Evolutionary conservation across 805 yeast genomes (phyloP), one percentile per base, ranked within the genome.

Genomic region (Zygosaccharomyces pseudorouxii): DNA sequence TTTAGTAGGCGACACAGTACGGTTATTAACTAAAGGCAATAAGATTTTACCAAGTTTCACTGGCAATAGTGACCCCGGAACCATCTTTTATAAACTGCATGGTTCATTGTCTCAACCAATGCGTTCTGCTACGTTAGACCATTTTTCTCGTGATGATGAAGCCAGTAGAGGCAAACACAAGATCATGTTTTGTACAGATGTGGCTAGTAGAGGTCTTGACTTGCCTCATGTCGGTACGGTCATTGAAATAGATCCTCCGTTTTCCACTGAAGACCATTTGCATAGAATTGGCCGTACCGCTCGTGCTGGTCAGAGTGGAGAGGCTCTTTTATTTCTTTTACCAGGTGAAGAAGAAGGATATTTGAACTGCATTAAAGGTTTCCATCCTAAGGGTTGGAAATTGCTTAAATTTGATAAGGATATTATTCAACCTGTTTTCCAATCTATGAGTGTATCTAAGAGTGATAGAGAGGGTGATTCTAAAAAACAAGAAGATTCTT

Each of bases 231-330:
- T 93, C 50, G 79, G 93, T 39, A 80, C 84, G 42, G 96, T 93
- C 28, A 75, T 93, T 16, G 99, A 93, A 66, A 84, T 82, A 58
- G 99, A 93, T 64, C 97, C 99, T 2, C 97, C 99, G 4, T 90
- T 92, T 62, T 78, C 93, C 1, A 75, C 89, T 4, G 97, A 89
- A 54, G 99, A 93, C 64, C 99, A 93, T 74, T 72, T 93, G 50
- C 99, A 93, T 68, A 78, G 99, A 68, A 87, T 90, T 48, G 99
- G 99, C 46, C 82, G 99, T 72, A 89, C 98, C 10, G 99, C 99
- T 7, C 82, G 99, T 71, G 96, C 95, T n/a, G 99, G 99, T 54
- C 77, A 81, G 39, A 68, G 72, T 35, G 99, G 99, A 65, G 75
- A 75, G 33, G 86, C 97, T 1, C 65, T 81, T 1, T 68, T 93